Evolutionary conservation across 352 stramenopile genomes (phyloP), one percentile per base, ranked within the genome.

Genomic region (Phytophthora chlamydospora): DNA sequence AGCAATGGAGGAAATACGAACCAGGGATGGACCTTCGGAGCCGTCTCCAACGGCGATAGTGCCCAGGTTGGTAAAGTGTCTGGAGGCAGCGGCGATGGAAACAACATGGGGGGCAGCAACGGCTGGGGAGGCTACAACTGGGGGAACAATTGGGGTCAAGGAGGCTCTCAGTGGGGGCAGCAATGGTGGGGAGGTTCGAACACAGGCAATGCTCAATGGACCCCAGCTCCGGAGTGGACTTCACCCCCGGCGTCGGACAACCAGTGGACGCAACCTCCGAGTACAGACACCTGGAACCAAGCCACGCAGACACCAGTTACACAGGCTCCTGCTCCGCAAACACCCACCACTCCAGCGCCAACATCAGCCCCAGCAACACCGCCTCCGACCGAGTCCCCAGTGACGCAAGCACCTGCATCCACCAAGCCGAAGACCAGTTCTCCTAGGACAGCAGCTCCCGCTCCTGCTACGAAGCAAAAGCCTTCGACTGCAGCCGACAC

Each of bases 11-110:
- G 31, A 29, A 47, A 45, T 29, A 75, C 62, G 12, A 77, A 80
- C 24, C 51, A 60, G 2, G 52, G 46, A n/a, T 66, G 75, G 57
- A 66, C 68, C 41, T 78, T 81, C 34, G 41, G 36, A 55, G 53
- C 46, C 35, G 40, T 75, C 8, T 72, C 62, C 4, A 57, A 24
- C 40, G 29, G 33, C 43, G 67, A 75, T 46, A 62, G 32, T 5
- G 19, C 35, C 6, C 41, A 66, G 33, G 48, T 72, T 48, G 62
- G 29, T 43, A 43, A 9, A 24, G 49, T 68, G 10, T 54, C 48
- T 33, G 49, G 27, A 6, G 55, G 47, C 17, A 58, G 32, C 10
- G 55, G 39, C 34, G 39, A 41, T 4, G 53, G 44, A 54, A 38
- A 47, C 21, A 58, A 48, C 54, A 63, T 31, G 65, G 68, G 59